Conservation (phyloP, 306 rosid species). For the Lathyrus tuberosus region DNA sequence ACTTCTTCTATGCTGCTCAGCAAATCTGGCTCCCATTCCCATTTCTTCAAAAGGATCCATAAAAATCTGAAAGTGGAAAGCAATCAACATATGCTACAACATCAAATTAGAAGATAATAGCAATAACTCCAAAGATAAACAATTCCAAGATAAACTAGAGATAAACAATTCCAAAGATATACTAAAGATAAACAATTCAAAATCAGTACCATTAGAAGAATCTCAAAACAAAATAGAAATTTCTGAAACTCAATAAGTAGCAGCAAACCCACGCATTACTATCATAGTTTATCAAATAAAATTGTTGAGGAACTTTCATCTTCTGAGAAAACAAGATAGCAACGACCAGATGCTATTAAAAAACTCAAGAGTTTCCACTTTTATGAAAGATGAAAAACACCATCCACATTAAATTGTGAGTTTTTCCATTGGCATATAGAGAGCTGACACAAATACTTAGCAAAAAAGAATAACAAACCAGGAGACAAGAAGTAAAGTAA, state of each 20-base stretch:
- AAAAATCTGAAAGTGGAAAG: slow-evolving; percentile 57
- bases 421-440: slow-evolving; percentile 23
- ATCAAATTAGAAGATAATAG: slow-evolving; percentile 29
- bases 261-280: slow-evolving; percentile 11
- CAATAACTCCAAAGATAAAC: slow-evolving; percentile 1
- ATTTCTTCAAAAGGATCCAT: slow-evolving; percentile 94
- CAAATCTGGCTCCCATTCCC: slow-evolving; percentile 68
- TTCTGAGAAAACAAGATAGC: slow-evolving; percentile 24
- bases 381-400: slow-evolving; percentile 15
- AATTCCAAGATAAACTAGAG: too few relatives aligned
- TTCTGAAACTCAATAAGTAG: slow-evolving; percentile 32
- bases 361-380: slow-evolving; percentile 7
- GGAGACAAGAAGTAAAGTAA: slow-evolving; percentile 24
- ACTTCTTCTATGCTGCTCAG: slow-evolving; percentile 81
- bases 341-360: slow-evolving; percentile 11
- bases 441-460: not conserved
- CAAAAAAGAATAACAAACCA: slow-evolving; percentile 16
- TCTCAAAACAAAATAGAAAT: slow-evolving; percentile 11
- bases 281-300: slow-evolving; percentile 26
- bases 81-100: slow-evolving; percentile 32
- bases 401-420: slow-evolving; percentile 11
- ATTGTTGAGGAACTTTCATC: slow-evolving; percentile 28
- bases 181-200: slow-evolving; percentile 10
- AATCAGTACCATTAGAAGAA: slow-evolving; percentile 27
- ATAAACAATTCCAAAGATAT: not conserved